Base-by-base conservation (phyloP, 2,329 filamentous ascomycete species). In the Trichoderma hamatum region DNA sequence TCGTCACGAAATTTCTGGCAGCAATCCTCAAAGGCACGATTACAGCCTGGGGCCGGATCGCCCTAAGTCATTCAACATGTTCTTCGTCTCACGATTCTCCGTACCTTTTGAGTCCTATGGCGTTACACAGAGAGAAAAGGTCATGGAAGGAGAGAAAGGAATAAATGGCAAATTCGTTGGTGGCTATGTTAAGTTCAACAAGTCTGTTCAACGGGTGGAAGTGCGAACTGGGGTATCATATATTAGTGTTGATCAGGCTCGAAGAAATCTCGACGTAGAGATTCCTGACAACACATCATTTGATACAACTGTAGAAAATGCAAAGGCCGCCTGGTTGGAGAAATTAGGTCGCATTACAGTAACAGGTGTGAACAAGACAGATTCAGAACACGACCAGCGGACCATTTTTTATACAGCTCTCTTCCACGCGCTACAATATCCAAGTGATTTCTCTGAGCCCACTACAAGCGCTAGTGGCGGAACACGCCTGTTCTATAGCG, bases 21-120 rank as follows among this genome's bases (percentile, higher is more conserved):
- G 78, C 30, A 84, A 84, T 66, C 78, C 81, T 0, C 81, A 84
- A 70, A 75, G 82, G 46, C 82, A 84, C 71, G 82, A 84, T 64
- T 84, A 83, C 64, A 75, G 76, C 5, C 71, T 84, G 1, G 82
- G 83, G 0, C 82, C 82, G 3, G 77, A 81, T 55, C 78, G 75
- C 24, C 80, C 82, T 2, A 63, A 74, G 3, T 78, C 77, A 0
- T 84, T 84, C 71, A 78, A 75, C 2, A 80, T 81, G 7, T 84
- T 82, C 71, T 84, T 84, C 64, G 82, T 84, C 0, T 82, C 82
- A 9, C 79, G 80, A 3, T 84, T 84, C 69, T 84, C 82, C 0
- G 74, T 79, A 56, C 78, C 80, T 0, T 84, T 84, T 67, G 64
- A 56, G 2, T 77, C 76, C 0, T 78, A 78, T 69, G 82, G 82